Evolutionary conservation across 2,329 filamentous ascomycete genomes (phyloP).

Genomic region (Trichophyton rubrum): DNA sequence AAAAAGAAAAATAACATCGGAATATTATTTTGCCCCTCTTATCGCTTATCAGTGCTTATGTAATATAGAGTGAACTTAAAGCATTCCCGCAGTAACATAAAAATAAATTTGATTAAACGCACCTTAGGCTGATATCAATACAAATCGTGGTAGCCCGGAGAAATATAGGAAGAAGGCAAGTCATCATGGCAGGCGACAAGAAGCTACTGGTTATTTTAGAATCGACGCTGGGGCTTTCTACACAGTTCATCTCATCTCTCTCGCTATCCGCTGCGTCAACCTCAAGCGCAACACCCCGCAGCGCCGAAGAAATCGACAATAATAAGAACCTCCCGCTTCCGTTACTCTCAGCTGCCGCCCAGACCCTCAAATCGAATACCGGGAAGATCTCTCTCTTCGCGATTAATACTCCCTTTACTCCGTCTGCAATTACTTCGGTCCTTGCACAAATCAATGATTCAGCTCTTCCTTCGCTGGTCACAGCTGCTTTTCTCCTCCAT

Average conservation of each 20-base stretch:
- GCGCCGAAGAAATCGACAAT: slow-evolving; percentile 6
- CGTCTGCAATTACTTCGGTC: slow-evolving; percentile 58
- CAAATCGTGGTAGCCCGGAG: not conserved
- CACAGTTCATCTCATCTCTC: slow-evolving; percentile 30
- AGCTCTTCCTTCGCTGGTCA: slow-evolving; percentile 62
- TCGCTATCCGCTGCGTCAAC: slow-evolving; percentile 15
- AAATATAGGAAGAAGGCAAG: not conserved
- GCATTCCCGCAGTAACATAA: not conserved
- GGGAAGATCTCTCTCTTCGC: slow-evolving; percentile 81
- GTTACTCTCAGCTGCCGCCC: slow-evolving; percentile 58
- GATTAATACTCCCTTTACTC: slow-evolving; percentile 76
- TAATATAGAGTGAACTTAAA: not conserved
- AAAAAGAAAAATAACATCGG: no score
- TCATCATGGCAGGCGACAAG: not conserved
- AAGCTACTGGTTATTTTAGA: slow-evolving; percentile 22
- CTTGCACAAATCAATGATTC: slow-evolving; percentile 59
- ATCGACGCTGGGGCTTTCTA: slow-evolving; percentile 27
- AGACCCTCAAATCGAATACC: slow-evolving; percentile 64
- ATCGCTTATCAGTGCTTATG: no score
- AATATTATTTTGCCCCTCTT: no score
- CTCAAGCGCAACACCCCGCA: slow-evolving; percentile 1
- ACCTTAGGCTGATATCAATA: no score
- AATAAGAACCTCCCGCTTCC: slow-evolving; percentile 39
- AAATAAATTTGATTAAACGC: not conserved
- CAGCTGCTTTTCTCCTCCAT: slow-evolving; percentile 54